Conservation (phyloP, 257 asterid species). For the Solanum pennellii region DNA sequence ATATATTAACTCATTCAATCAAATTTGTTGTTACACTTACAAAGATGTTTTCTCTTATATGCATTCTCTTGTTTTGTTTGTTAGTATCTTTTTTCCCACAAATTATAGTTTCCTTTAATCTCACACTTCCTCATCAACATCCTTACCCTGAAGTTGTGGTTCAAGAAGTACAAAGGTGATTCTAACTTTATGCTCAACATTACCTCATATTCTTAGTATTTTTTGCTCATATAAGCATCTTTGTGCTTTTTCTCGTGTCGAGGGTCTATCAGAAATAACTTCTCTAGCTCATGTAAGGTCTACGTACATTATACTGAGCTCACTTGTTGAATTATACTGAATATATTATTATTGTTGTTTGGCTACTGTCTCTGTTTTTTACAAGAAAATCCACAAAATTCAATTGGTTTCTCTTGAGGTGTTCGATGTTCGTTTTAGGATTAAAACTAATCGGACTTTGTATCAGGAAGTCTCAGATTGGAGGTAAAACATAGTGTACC, state of each 20-base stretch:
- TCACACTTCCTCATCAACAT: constrained; percentile 77
- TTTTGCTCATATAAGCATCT: neutral
- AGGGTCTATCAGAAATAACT: neutral
- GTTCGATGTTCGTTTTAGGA: neutral
- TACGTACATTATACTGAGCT: fast-evolving
- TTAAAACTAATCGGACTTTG: neutral
- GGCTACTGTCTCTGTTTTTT: neutral
- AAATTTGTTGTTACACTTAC: neutral
- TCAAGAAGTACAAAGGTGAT: constrained; percentile 63
- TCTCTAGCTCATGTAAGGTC: neutral
- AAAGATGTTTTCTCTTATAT: constrained; percentile 41
- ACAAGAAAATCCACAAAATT: neutral
- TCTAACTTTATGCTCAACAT: neutral
- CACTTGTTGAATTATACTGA: neutral
- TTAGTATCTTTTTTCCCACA: constrained; percentile 1
- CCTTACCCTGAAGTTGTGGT: constrained; percentile 87
- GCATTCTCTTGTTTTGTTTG: constrained; percentile 37
- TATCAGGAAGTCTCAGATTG: neutral
- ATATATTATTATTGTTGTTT: neutral
- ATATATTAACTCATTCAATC: constrained; percentile 10
- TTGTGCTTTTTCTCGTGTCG: fast-evolving
- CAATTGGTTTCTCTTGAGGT: neutral
- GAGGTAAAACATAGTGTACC: neutral
- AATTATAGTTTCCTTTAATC: constrained; percentile 34
- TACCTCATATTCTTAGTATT: neutral